Evolutionary conservation across 2,329 filamentous ascomycete genomes (phyloP).

Genomic region (Lomentospora prolificans): DNA sequence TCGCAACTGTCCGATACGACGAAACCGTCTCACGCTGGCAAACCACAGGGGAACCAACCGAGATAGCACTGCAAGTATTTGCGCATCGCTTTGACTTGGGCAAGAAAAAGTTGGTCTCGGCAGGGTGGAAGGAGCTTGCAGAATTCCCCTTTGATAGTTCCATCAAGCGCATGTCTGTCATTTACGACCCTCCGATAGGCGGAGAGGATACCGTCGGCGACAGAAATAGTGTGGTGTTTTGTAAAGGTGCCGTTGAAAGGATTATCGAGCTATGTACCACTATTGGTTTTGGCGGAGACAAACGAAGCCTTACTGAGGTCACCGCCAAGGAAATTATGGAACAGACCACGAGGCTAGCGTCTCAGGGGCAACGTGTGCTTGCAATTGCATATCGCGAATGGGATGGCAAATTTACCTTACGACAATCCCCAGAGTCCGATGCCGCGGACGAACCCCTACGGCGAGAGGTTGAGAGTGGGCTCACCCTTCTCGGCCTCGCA

Average conservation of each 20-base stretch:
- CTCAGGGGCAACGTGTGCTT: slow-evolving; percentile 62
- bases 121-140: slow-evolving; percentile 52
- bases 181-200: slow-evolving; percentile 45
- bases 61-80: slow-evolving; percentile 69
- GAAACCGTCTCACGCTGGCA: slow-evolving; percentile 50
- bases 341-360: slow-evolving; percentile 50
- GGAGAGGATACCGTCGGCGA: slow-evolving; percentile 28
- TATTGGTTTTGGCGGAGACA: slow-evolving; percentile 31
- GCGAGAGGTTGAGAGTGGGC: slow-evolving; percentile 51
- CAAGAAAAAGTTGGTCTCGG: slow-evolving; percentile 39
- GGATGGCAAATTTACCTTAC: slow-evolving; percentile 35
- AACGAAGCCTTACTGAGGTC: slow-evolving; percentile 38
- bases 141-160: slow-evolving; percentile 73
- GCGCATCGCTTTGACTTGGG: slow-evolving; percentile 56
- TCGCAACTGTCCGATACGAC: slow-evolving; percentile 47
- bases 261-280: slow-evolving; percentile 46
- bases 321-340: slow-evolving; percentile 38
- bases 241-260: slow-evolving; percentile 54
- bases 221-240: slow-evolving; percentile 43
- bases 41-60: slow-evolving; percentile 61
- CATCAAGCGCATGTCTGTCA: slow-evolving; percentile 72
- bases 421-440: slow-evolving; percentile 19
- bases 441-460: slow-evolving; percentile 38
- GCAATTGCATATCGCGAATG: slow-evolving; percentile 57
- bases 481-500: slow-evolving; percentile 70